These are phyloP conservation scores for Peniophora sp. DNA, from an alignment of 1,284 basidiomycete species.

Conservation along the genomic window DNA sequence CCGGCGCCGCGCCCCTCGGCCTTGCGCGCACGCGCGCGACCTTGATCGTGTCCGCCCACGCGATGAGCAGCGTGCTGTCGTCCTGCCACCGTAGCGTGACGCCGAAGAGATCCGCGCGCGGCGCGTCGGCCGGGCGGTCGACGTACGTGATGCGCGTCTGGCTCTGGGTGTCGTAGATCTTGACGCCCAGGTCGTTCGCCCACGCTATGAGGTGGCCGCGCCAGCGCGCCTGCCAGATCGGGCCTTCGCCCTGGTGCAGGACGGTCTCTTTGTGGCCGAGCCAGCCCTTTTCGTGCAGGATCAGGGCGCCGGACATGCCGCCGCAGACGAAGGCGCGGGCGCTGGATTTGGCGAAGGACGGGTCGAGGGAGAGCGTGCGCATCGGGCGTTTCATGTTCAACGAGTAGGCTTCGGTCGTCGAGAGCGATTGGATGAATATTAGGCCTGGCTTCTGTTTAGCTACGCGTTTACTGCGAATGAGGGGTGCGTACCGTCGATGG, in stretches of 20 bases:
- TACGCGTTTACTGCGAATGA: neutral
- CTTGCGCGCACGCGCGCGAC: constrained; percentile 76
- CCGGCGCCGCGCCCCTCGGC: constrained; percentile 34
- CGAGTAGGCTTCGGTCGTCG: constrained; percentile 74
- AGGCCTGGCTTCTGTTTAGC: constrained; percentile 51
- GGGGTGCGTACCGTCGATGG: constrained; percentile 75
- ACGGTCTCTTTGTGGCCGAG: constrained; percentile 89
- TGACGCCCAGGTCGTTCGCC: constrained; percentile 94
- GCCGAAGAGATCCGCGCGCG: constrained; percentile 89
- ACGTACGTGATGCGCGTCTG: constrained; percentile 84
- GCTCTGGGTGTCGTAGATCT: constrained; percentile 83
- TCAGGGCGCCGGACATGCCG: constrained; percentile 83
- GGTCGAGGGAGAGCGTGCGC: constrained; percentile 86
- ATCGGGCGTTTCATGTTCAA: constrained; percentile 94
- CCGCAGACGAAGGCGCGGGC: constrained; percentile 89
- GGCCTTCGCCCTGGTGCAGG: constrained; percentile 86
- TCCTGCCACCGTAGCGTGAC: constrained; percentile 91
- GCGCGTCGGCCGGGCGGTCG: constrained; percentile 73
- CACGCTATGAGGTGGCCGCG: constrained; percentile 84
- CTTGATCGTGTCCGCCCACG: constrained; percentile 94
- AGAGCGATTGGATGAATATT: constrained; percentile 82
- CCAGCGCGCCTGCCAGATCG: constrained; percentile 93
- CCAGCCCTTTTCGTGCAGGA: constrained; percentile 94
- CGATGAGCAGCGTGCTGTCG: constrained; percentile 82
- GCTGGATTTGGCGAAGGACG: constrained; percentile 77